These are phyloP conservation scores for Dendrostoma leiphaemia DNA, from an alignment of 2,329 filamentous ascomycete species.

Conservation along the genomic window DNA sequence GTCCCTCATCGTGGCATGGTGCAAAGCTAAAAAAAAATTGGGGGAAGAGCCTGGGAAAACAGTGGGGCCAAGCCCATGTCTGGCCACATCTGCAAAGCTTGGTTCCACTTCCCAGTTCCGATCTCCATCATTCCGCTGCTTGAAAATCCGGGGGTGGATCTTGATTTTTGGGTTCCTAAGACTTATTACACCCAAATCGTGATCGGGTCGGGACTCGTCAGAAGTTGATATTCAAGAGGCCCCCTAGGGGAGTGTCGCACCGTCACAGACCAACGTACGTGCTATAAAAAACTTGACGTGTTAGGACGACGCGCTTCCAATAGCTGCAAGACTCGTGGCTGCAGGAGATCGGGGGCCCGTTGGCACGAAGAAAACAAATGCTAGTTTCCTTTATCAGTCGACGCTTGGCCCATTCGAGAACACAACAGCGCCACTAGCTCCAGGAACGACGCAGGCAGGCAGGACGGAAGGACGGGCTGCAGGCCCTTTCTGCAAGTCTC, in stretches of 20 bases:
- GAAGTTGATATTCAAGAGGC: background rate
- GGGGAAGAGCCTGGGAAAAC: background rate
- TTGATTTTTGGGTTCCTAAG: too few species aligned
- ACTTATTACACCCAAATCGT: too few species aligned
- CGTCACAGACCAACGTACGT: background rate
- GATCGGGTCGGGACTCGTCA: background rate
- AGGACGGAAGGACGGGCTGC: too few species aligned
- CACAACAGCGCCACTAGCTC: background rate
- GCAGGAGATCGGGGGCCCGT: background rate
- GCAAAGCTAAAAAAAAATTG: too few species aligned
- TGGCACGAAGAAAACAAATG: background rate
- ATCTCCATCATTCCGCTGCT: too few species aligned
- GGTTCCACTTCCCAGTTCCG: background rate
- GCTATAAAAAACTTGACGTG: background rate
- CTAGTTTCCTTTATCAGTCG: background rate
- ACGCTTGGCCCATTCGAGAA: background rate
- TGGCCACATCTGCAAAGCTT: background rate
- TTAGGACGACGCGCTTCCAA: background rate
- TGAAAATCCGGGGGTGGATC: constrained; percentile 1
- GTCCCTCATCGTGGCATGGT: background rate
- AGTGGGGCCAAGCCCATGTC: background rate
- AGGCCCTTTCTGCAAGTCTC: too few species aligned
- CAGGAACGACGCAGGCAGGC: background rate
- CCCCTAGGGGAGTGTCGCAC: background rate
- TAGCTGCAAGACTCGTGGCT: too few species aligned